phyloP scores from a whole-genome alignment of 2,329 filamentous ascomycete species.

The Trichoderma gracile region DNA sequence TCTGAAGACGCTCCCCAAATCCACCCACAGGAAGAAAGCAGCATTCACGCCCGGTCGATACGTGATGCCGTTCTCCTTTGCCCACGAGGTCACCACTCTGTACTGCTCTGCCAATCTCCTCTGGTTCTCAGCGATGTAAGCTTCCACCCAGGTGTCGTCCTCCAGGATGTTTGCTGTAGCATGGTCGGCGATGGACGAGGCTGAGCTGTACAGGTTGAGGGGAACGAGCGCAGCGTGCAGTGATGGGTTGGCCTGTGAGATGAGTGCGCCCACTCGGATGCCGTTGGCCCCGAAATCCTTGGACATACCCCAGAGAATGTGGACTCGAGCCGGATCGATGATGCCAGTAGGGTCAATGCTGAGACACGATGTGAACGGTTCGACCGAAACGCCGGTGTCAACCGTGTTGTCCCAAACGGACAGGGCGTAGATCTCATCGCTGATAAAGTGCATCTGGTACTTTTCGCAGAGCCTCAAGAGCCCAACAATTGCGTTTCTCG shows the following conservation, averaged over 20 bases:
- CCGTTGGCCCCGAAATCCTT: constrained; percentile 61
- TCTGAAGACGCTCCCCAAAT: constrained; percentile 42
- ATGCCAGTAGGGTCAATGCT: constrained; percentile 45
- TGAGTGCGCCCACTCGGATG: constrained; percentile 50
- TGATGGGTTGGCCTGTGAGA: constrained; percentile 47
- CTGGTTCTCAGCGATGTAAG: constrained; percentile 48
- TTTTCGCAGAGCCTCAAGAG: constrained; percentile 49
- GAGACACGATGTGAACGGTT: constrained; percentile 48
- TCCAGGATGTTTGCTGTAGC: constrained; percentile 45
- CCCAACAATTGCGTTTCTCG: constrained; percentile 40
- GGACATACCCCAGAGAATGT: constrained; percentile 50
- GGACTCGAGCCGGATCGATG: constrained; percentile 51
- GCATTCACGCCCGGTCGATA: constrained; percentile 52
- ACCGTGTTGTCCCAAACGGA: constrained; percentile 49
- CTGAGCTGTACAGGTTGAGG: constrained; percentile 46
- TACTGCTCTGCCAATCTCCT: constrained; percentile 44
- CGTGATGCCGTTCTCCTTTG: constrained; percentile 43
- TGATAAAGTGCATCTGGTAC: constrained; percentile 54
- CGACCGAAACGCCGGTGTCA: constrained; percentile 30
- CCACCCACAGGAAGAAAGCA: constrained; percentile 56
- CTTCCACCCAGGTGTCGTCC: constrained; percentile 45
- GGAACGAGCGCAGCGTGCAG: constrained; percentile 43
- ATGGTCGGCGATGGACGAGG: constrained; percentile 46
- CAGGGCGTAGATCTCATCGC: constrained; percentile 52
- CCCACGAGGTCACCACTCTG: constrained; percentile 38